Conservation (phyloP, 1,284 basidiomycete species). For the Vanrija sp. region DNA sequence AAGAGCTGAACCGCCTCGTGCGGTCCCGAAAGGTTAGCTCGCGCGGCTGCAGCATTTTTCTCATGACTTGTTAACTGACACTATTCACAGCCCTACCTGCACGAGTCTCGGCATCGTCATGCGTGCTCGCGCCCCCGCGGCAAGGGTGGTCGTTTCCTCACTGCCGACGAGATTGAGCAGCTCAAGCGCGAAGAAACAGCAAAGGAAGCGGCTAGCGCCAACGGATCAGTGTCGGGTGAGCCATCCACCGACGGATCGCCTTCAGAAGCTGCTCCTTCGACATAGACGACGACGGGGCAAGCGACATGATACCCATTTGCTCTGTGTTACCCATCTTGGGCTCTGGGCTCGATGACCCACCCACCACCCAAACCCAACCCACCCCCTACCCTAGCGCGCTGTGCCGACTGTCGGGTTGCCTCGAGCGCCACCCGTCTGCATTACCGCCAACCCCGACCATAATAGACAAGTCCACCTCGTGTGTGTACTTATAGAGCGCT, state of each 20-base stretch:
- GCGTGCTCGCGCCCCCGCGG: conserved; percentile 94
- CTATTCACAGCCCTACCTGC: conserved; percentile 75
- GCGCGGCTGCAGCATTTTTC: background rate
- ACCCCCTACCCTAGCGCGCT: too few species aligned
- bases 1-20: conserved; percentile 86
- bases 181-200: conserved; percentile 46
- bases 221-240: too few species aligned
- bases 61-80: too few species aligned
- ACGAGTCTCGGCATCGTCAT: conserved; percentile 95
- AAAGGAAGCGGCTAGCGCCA: conserved; percentile 13
- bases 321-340: background rate
- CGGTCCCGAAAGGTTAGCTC: conserved; percentile 75
- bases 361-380: too few species aligned
- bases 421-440: too few species aligned
- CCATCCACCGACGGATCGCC: too few species aligned
- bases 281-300: too few species aligned
- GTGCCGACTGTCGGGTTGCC: too few species aligned
- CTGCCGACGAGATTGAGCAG: conserved; percentile 75
- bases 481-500: conserved; percentile 17
- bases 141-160: conserved; percentile 93
- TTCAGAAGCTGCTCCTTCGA: too few species aligned
- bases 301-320: background rate
- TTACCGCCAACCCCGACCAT: too few species aligned
- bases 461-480: conserved; percentile 8
- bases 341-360: too few species aligned